Evolutionary conservation across 164 flowering plant genomes (phyloP).

Genomic region (Buxus sempervirens): DNA sequence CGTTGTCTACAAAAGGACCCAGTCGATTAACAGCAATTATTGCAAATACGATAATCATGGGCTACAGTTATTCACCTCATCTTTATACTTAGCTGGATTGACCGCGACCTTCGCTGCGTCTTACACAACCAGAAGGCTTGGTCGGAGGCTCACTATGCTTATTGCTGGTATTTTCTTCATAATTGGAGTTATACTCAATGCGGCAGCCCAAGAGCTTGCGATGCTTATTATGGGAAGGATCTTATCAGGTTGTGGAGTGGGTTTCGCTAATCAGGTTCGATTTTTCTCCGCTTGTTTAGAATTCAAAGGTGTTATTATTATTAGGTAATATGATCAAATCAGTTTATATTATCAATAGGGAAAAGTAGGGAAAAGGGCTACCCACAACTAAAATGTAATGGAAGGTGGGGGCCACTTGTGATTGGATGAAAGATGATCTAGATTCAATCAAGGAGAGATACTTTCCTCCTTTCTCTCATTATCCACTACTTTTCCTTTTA

Average conservation of each 20-base stretch:
- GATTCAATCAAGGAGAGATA: too few species aligned
- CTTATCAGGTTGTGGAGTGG: slow-evolving; percentile 91
- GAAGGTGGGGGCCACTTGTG: too few species aligned
- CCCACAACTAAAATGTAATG: too few species aligned
- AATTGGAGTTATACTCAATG: slow-evolving; percentile 57
- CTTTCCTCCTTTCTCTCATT: too few species aligned
- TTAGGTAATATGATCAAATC: too few species aligned
- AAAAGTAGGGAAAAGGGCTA: too few species aligned
- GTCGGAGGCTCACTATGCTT: slow-evolving; percentile 71
- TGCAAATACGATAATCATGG: slow-evolving; percentile 94
- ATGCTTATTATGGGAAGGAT: slow-evolving; percentile 94
- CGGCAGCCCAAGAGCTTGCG: slow-evolving; percentile 68
- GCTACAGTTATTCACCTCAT: slow-evolving; percentile 87
- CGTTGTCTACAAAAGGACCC: slow-evolving; percentile 40
- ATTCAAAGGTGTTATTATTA: neutral
- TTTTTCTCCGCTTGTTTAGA: neutral
- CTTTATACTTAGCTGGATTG: slow-evolving; percentile 79
- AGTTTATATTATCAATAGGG: too few species aligned
- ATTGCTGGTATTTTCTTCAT: slow-evolving; percentile 81
- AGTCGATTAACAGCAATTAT: slow-evolving; percentile 58
- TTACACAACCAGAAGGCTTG: slow-evolving; percentile 71
- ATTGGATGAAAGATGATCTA: too few species aligned
- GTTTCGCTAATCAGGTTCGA: slow-evolving; percentile 89
- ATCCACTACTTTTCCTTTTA: too few species aligned
- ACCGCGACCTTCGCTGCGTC: slow-evolving; percentile 85